phyloP scores from a whole-genome alignment of 805 yeast genomes.

The Novakomyces olei region DNA sequence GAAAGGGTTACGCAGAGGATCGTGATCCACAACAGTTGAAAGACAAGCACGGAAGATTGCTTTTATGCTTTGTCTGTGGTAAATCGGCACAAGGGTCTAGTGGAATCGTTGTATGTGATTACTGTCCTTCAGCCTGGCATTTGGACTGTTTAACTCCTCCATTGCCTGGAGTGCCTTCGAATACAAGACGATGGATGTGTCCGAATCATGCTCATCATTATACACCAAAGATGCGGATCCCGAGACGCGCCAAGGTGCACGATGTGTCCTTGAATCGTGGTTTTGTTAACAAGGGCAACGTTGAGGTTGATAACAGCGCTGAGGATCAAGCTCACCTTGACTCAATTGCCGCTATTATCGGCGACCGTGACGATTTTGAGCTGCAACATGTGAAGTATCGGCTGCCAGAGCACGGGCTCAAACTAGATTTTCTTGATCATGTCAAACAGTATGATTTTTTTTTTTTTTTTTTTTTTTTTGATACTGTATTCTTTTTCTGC shows the following conservation, averaged over 20 bases:
- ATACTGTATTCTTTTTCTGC: too few species aligned
- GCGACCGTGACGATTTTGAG: conserved; percentile 11
- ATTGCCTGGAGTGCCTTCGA: conserved; percentile 39
- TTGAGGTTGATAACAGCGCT: conserved; percentile 26
- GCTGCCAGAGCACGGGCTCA: conserved; percentile 43
- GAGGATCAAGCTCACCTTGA: background rate
- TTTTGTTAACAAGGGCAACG: conserved; percentile 30
- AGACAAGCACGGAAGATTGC: conserved; percentile 46
- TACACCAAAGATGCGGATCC: conserved; percentile 22
- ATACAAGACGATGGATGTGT: conserved; percentile 69
- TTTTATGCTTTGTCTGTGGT: conserved; percentile 57
- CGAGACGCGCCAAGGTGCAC: conserved; percentile 28
- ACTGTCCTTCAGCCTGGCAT: conserved; percentile 70
- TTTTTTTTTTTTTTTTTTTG: conserved; percentile 6
- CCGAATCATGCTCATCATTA: conserved; percentile 57
- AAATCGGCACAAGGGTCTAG: conserved; percentile 38
- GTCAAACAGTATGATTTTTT: too few species aligned
- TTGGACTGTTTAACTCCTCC: conserved; percentile 70
- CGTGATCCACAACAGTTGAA: conserved; percentile 40
- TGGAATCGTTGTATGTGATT: conserved; percentile 53
- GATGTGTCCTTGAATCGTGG: conserved; percentile 37
- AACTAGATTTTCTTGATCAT: conserved; percentile 44
- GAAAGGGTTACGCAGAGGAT: conserved; percentile 24
- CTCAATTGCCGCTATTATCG: too few species aligned
- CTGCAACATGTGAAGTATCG: conserved; percentile 32